These are phyloP conservation scores for Exophiala phaeomuriformis DNA, from an alignment of 2,329 filamentous ascomycete species.

Conservation along the genomic window DNA sequence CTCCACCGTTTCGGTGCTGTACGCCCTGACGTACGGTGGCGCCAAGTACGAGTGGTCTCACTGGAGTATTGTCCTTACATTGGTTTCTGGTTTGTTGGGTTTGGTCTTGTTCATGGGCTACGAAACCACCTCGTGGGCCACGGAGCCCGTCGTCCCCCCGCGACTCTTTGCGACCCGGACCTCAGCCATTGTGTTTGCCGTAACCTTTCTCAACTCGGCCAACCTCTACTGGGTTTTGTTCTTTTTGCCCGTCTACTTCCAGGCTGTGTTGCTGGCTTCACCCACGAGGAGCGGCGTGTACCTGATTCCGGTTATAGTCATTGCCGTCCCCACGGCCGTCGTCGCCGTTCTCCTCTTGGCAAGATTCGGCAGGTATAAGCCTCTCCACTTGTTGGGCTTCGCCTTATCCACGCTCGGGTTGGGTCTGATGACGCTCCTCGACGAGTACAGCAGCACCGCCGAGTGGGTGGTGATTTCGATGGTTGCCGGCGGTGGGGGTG, in stretches of 20 bases:
- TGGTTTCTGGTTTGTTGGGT: conserved; percentile 29
- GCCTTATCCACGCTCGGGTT: conserved; percentile 25
- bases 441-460: conserved; percentile 22
- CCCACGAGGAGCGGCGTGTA: conserved; percentile 32
- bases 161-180: neutral
- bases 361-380: conserved; percentile 29
- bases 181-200: conserved; percentile 28
- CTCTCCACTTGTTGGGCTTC: conserved; percentile 26
- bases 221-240: conserved; percentile 35
- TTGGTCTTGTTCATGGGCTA: conserved; percentile 32
- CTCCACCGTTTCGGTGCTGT: conserved; percentile 34
- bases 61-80: conserved; percentile 34
- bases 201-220: conserved; percentile 36
- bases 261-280: conserved; percentile 34
- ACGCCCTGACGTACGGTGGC: conserved; percentile 40
- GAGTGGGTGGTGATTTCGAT: neutral
- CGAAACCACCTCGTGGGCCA: conserved; percentile 24
- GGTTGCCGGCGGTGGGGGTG: conserved; percentile 21
- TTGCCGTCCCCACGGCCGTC: conserved; percentile 27
- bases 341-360: conserved; percentile 30
- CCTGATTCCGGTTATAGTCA: conserved; percentile 29
- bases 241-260: conserved; percentile 44
- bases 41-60: conserved; percentile 35
- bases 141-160: conserved; percentile 37
- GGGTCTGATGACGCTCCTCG: conserved; percentile 28